Evolutionary conservation across 192 early-diverging fungal genomes (phyloP).

Genomic region (Polychytrium aggregatum): DNA sequence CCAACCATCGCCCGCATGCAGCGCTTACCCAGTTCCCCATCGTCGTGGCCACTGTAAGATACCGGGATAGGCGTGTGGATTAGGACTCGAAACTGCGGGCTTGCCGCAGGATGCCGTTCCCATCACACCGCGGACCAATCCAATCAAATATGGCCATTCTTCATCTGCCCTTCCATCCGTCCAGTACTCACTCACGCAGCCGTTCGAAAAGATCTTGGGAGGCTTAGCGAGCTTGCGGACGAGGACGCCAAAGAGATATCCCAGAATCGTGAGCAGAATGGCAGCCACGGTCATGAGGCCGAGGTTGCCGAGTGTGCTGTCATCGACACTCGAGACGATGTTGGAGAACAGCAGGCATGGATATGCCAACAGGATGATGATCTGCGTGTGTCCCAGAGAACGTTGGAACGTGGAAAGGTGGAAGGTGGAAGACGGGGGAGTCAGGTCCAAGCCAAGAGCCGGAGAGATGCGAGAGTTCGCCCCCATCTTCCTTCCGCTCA

Average conservation of each 20-base stretch:
- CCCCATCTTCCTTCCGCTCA: background rate
- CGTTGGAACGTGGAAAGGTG: no score
- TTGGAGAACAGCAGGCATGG: slow-evolving; percentile 21
- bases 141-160: no score
- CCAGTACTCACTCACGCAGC: slow-evolving; percentile 9
- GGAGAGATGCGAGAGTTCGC: no score
- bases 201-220: background rate
- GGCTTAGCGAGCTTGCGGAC: background rate
- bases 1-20: no score
- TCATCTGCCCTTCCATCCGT: slow-evolving; percentile 1
- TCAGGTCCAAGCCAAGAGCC: no score
- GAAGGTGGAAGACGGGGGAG: no score
- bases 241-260: background rate
- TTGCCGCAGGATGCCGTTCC: no score
- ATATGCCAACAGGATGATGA: slow-evolving; percentile 18
- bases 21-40: slow-evolving; percentile 15
- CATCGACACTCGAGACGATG: slow-evolving; percentile 10
- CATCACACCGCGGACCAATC: no score
- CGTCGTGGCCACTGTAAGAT: slow-evolving; percentile 8
- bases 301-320: slow-evolving; percentile 7
- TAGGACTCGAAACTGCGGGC: no score
- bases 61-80: background rate
- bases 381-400: no score
- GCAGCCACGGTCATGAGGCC: no score
- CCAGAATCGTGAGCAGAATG: background rate